A percentile compares a stretch with the other conserved stretches of the same genome.
These are phyloP conservation scores for Fraxinus greggii DNA, from an alignment of 305 asterid genomes.

Conservation along the genomic window DNA sequence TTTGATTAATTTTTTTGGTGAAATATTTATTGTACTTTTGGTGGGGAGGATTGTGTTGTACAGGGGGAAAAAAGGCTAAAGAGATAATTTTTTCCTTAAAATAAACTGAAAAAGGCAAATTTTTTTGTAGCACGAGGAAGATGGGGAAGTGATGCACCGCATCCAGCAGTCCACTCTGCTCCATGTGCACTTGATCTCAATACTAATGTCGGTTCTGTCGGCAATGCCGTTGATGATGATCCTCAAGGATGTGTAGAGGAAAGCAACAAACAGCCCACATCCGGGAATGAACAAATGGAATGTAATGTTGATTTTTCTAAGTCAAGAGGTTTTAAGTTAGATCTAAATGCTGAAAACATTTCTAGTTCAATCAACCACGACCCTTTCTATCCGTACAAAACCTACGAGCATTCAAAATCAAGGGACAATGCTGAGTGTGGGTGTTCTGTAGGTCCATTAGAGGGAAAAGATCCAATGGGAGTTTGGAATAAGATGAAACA, in stretches of 20 bases:
- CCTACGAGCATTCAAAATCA: constrained; percentile 31
- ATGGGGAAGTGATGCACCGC: constrained; percentile 16
- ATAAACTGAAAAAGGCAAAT: constrained; percentile 8
- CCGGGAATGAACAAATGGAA: constrained; percentile 28
- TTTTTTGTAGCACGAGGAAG: constrained; percentile 36
- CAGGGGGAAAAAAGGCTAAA: background rate
- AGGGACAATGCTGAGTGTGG: constrained; percentile 65
- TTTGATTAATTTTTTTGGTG: background rate
- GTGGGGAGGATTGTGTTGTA: constrained; percentile 27
- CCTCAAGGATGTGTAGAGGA: constrained; percentile 22
- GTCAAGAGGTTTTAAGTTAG: constrained; percentile 43
- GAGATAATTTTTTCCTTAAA: constrained; percentile 22
- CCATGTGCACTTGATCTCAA: constrained; percentile 46
- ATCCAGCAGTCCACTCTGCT: constrained; percentile 20
- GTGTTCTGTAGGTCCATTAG: constrained; percentile 64
- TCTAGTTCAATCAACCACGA: constrained; percentile 49
- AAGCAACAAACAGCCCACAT: constrained; percentile 10
- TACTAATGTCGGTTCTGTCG: constrained; percentile 28
- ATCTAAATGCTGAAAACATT: constrained; percentile 63
- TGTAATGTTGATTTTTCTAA: constrained; percentile 34
- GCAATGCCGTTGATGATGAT: constrained; percentile 21
- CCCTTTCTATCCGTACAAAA: constrained; percentile 40
- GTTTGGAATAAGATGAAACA: constrained; percentile 86
- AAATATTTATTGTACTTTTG: constrained; percentile 52
- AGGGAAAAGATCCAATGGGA: constrained; percentile 57